Percentiles rank a stretch among this genome's conserved stretches.
Conservation (phyloP, 345 rosid genomes). For the Excoecaria agallocha region DNA sequence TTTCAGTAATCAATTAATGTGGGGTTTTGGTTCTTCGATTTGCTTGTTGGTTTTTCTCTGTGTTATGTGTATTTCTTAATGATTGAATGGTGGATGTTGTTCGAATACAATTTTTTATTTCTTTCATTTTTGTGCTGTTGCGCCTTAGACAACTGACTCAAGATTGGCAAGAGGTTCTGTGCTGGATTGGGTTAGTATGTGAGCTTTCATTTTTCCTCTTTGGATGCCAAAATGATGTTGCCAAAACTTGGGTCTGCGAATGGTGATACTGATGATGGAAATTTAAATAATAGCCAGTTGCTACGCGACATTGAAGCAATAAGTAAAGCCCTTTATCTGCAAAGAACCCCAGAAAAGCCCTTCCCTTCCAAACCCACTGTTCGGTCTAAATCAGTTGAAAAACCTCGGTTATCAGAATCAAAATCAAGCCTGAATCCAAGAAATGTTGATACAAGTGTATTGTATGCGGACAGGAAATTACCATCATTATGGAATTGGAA, state of each 20-base stretch:
- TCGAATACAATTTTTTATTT: background rate
- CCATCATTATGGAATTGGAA: slow-evolving; percentile 67
- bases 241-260: slow-evolving; percentile 33
- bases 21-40: background rate
- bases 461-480: slow-evolving; percentile 45
- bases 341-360: slow-evolving; percentile 37
- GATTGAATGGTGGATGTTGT: background rate
- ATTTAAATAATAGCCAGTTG: slow-evolving; percentile 45
- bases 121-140: background rate
- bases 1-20: background rate
- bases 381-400: slow-evolving; percentile 47
- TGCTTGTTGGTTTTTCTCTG: background rate
- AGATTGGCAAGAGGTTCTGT: slow-evolving; percentile 7
- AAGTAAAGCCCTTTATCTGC: slow-evolving; percentile 64
- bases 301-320: slow-evolving; percentile 78
- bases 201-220: background rate
- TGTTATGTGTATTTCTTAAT: slow-evolving; percentile 10
- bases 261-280: slow-evolving; percentile 24
- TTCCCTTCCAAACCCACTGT: slow-evolving; percentile 37
- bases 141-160: slow-evolving; percentile 2
- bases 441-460: slow-evolving; percentile 20
- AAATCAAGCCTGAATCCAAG: slow-evolving; percentile 27
- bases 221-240: slow-evolving; percentile 39
- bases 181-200: slow-evolving; percentile 18
- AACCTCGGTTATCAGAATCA: slow-evolving; percentile 26